Base-by-base conservation (phyloP, 371 early-diverging fungal species). In the Apophysomyces ossiformis region DNA sequence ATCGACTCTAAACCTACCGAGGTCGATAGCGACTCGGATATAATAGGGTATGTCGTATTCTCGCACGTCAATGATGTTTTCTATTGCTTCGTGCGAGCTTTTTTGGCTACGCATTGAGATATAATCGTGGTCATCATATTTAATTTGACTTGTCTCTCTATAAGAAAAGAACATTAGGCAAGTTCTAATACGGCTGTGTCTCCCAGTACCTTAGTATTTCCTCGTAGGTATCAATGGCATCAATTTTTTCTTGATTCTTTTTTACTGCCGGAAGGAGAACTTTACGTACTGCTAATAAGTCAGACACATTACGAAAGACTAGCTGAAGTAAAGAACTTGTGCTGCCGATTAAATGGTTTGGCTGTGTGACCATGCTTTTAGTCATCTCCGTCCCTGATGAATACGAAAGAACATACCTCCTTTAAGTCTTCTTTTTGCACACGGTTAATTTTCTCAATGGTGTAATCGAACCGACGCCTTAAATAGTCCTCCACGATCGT, bases 1-100 rank as follows among this genome's bases (percentile, higher is more conserved):
- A 26, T 36, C 36, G 43, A 41, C 11, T 50, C 58, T 57, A 57
- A 41, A 13, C 41, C 8, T 84, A 90, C 94, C 90, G 62, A 88
- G 82, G 76, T 99, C 98, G 36, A 99, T 98, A 15, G 96, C 95
- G 5, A 93, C 93, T 16, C 99, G 91, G 47, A 92, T 83, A 71
- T 96, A 94, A 71, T 96, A 99, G 18, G 94, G 92, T 13, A 99
- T 87, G 73, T 99, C 99, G 69, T 93, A 94, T 73, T 99, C 99
- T 35, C 98, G 89, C 45, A 98, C 86, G 69, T 95, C 99, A 13
- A 91, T 73, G 12, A 99, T 88, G 62, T 83, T 75, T 8, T 89
- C 89, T 15, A 89, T 63, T 59, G 65, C 67, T 66, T 75, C 82
- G 41, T 76, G 74, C 16, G 69, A 77, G 60, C 73, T 76, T 69